Conservation (phyloP, 2,329 filamentous ascomycete species). For the Aspergillus fructus region DNA sequence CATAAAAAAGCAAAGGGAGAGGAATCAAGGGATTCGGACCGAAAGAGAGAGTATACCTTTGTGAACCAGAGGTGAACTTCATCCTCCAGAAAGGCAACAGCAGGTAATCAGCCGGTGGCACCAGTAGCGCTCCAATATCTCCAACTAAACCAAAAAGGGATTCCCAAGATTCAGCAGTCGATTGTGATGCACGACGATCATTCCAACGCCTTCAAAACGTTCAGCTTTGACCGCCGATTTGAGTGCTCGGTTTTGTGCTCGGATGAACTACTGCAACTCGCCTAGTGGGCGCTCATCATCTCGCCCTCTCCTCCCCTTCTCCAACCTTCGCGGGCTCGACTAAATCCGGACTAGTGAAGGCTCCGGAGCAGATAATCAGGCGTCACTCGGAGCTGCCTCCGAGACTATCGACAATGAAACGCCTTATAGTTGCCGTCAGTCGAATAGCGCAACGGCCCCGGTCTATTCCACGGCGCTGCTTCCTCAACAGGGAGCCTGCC, state of each 20-base stretch:
- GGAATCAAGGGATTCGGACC: not conserved
- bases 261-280: conserved; percentile 25
- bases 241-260: conserved; percentile 15
- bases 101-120: not conserved
- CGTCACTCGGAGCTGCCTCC: not conserved
- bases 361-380: conserved; percentile 4
- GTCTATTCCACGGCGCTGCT: not conserved
- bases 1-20: not conserved
- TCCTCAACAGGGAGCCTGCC: not conserved
- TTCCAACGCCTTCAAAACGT: conserved; percentile 24
- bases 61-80: not conserved
- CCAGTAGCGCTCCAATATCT: not conserved
- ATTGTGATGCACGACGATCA: conserved; percentile 22
- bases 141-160: not conserved
- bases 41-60: not conserved
- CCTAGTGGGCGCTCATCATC: conserved; percentile 17
- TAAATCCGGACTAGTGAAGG: not conserved
- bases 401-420: conserved; percentile 1
- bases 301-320: not conserved
- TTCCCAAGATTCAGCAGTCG: not conserved
- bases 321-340: not conserved
- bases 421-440: conserved; percentile 2
- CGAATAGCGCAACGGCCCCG: not conserved
- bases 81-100: not conserved
- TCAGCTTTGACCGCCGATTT: conserved; percentile 13